These are phyloP conservation scores for Thielaviopsis ethacetica DNA, from an alignment of 2,329 filamentous ascomycete genomes.

Conservation along the genomic window DNA sequence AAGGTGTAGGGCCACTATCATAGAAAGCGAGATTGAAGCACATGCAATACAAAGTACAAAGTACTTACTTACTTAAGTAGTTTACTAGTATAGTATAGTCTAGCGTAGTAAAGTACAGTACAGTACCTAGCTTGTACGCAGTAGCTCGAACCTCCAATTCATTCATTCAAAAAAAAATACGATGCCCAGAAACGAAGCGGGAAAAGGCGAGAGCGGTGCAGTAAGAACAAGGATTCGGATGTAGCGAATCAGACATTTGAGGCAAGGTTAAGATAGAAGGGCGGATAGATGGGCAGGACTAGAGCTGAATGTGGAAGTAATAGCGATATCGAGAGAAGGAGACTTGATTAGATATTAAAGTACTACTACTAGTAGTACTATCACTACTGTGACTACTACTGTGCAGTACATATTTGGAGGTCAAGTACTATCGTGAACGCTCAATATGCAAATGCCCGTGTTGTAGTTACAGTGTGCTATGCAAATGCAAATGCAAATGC, in stretches of 20 bases:
- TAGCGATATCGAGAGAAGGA: background rate
- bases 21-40: background rate
- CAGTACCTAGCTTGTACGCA: no score
- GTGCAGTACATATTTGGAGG: no score
- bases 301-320: background rate
- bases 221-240: background rate
- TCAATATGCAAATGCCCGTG: background rate
- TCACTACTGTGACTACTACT: no score
- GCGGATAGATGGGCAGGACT: background rate
- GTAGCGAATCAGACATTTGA: background rate
- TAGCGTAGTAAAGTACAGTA: no score
- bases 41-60: background rate
- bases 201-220: background rate
- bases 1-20: no score
- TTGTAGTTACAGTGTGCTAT: no score
- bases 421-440: no score
- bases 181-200: background rate
- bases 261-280: background rate
- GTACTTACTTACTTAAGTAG: no score
- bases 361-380: no score
- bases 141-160: background rate
- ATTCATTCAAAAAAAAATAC: background rate
- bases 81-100: no score
- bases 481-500: no score
- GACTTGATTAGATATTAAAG: background rate